Conservation (phyloP, 306 rosid species). For the Vicia sativa region DNA sequence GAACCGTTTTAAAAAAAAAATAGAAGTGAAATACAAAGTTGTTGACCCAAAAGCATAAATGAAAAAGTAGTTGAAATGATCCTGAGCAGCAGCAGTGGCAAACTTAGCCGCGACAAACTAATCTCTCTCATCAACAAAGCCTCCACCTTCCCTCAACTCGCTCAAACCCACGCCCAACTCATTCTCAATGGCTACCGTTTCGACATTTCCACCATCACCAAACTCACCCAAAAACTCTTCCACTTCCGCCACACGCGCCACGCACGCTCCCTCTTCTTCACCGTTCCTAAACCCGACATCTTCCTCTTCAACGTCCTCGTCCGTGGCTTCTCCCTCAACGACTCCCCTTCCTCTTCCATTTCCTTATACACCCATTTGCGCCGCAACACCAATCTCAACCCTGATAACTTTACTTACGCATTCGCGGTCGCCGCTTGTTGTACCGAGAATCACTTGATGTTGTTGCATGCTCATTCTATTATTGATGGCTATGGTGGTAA, state of each 20-base stretch:
- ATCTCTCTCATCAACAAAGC: constrained; percentile 57
- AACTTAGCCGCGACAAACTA: constrained; percentile 52
- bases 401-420: constrained; percentile 73
- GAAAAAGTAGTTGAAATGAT: background rate
- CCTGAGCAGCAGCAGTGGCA: background rate
- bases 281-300: constrained; percentile 68
- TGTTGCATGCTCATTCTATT: constrained; percentile 67
- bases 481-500: constrained; percentile 65
- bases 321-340: constrained; percentile 64
- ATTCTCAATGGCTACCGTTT: constrained; percentile 61
- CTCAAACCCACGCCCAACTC: constrained; percentile 77
- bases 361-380: constrained; percentile 65
- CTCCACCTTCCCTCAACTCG: constrained; percentile 52
- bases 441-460: constrained; percentile 49
- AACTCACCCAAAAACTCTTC: constrained; percentile 79
- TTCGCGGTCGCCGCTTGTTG: constrained; percentile 63
- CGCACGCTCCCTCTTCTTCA: constrained; percentile 68
- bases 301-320: constrained; percentile 87
- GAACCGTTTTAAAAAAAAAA: background rate
- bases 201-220: constrained; percentile 81
- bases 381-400: constrained; percentile 50
- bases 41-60: background rate
- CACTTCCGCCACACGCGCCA: constrained; percentile 65
- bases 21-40: background rate
- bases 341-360: constrained; percentile 55